These are phyloP conservation scores for Corchorus olitorius DNA, from an alignment of 345 rosid genomes.

Conservation along the genomic window DNA sequence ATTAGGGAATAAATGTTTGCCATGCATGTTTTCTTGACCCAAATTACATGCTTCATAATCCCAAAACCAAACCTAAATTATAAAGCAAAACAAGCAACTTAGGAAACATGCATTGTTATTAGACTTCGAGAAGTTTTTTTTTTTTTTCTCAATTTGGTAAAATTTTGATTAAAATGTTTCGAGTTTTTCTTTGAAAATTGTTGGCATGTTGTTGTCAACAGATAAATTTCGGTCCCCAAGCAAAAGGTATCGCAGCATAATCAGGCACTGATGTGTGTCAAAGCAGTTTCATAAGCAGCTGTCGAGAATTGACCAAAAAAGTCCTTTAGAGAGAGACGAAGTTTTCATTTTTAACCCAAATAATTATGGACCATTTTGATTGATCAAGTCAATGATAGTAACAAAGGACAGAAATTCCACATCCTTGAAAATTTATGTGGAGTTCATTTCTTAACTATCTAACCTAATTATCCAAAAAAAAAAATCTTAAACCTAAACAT, in stretches of 20 bases:
- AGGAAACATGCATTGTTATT: background rate
- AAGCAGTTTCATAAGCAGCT: background rate
- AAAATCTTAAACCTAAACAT: background rate
- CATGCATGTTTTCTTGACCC: no score
- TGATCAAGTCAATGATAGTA: background rate
- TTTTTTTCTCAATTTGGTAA: background rate
- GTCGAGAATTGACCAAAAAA: background rate
- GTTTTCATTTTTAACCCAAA: background rate
- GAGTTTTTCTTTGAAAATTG: background rate
- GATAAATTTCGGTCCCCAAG: background rate
- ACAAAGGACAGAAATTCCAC: slow-evolving; percentile 1
- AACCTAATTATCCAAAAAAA: background rate
- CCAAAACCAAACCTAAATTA: no score
- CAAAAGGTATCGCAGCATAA: background rate
- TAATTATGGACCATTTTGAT: background rate
- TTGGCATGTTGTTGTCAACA: background rate
- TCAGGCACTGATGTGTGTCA: background rate
- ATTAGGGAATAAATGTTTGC: no score
- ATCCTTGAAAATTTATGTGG: background rate
- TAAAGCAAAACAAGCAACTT: no score
- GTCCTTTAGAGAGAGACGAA: background rate
- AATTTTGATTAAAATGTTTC: background rate
- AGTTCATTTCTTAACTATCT: background rate
- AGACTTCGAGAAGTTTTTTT: background rate
- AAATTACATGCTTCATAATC: no score